Base-by-base conservation (phyloP, 169 alveolate species). In the Plasmodium falciparum region DNA sequence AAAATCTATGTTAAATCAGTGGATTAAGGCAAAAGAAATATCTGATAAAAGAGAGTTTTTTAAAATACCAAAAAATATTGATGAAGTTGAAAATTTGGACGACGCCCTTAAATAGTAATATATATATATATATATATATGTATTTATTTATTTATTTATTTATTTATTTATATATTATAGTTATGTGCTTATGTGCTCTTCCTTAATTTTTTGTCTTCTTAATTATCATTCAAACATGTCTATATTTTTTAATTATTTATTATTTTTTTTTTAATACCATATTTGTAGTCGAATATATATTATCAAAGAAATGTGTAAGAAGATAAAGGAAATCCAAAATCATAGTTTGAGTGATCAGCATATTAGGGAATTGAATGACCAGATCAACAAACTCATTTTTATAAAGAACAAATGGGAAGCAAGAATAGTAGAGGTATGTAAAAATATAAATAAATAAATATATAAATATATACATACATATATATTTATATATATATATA, bases 311-410 rank as follows among this genome's bases (percentile, higher is more conserved):
- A 93, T 97, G 39, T 95, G 96, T 59, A 94, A 92, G 61, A 94
- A 94, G 65, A 98, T 98, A 0, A 93, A 96, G 20, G 97, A 96
- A 65, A 97, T 98, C 24, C 97, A 98, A 93, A 97, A 98, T 92
- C 98, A 98, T 29, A 95, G 97, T 29, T 86, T 98, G 74, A 98
- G 99, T 9, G 99, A 98, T 80, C 96, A 93, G 63, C 96, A 96
- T 65, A 95, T 98, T 24, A 89, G 99, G 65, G 99, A 97, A 69
- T 75, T 98, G 73, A 98, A 98, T 93, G 99, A 98, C 93, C 98
- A 97, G 78, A 98, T 98, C 15, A 98, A 98, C 93, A 91, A 96
- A 54, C 95, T 97, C 45, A 93, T 97, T 17, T 96, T 97, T 59
- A 97, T 97, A 73, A 95, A 97, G 73, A 91, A 93, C 67, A 88